Percentiles rank a stretch among this genome's conserved stretches.
Conservation (phyloP, 768 basidiomycete genomes). For the Calocybe gangraenosa region DNA sequence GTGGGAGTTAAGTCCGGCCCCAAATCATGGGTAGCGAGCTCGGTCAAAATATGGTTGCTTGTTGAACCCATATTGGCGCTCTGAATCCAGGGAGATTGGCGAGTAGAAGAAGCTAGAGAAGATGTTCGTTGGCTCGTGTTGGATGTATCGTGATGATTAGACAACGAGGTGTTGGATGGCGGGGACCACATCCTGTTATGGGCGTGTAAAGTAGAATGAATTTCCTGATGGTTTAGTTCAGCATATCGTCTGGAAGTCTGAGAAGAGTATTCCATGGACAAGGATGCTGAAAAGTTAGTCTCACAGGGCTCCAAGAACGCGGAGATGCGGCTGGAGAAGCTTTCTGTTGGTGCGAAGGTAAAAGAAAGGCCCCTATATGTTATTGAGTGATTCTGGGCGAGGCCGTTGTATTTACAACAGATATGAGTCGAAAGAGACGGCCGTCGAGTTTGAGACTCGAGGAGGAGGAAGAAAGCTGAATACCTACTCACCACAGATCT, state of each 20-base stretch:
- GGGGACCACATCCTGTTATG: conserved; percentile 19
- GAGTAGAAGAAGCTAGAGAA: conserved; percentile 26
- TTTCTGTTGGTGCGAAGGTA: background rate
- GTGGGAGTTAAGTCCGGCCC: conserved; percentile 9
- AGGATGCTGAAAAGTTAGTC: conserved; percentile 1
- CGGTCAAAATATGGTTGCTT: conserved; percentile 15
- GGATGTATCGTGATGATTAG: conserved; percentile 20
- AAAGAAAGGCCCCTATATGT: background rate
- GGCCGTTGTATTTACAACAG: background rate
- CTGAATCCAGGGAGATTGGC: conserved; percentile 33
- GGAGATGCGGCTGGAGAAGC: conserved; percentile 5
- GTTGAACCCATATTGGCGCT: conserved; percentile 21
- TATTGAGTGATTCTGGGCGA: background rate
- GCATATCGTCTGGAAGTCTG: conserved; percentile 24
- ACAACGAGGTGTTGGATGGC: conserved; percentile 26
- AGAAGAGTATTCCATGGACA: conserved; percentile 21
- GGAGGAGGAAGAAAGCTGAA: conserved; percentile 14
- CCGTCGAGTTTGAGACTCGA: conserved; percentile 6
- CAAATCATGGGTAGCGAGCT: conserved; percentile 12
- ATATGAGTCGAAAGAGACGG: background rate
- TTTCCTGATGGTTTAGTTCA: conserved; percentile 25
- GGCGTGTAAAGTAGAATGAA: conserved; percentile 20
- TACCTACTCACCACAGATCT: conserved; percentile 11
- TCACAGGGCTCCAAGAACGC: conserved; percentile 5
- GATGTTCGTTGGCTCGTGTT: conserved; percentile 27